Base-by-base conservation (phyloP, 2,329 filamentous ascomycete species). In the Chaetomiaceae sp. region DNA sequence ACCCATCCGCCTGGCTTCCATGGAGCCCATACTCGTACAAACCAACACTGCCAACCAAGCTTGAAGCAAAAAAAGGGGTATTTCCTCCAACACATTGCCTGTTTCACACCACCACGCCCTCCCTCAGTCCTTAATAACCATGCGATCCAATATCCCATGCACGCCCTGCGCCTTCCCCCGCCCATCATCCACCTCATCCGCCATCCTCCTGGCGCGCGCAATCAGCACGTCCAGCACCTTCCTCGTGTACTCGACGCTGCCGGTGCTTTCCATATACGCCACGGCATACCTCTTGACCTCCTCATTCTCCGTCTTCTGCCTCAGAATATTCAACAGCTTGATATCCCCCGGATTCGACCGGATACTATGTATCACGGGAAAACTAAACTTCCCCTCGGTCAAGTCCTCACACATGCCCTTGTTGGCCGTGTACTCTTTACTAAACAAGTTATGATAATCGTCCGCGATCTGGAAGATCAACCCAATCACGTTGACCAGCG, bases 381-480 rank as follows among this genome's bases (percentile, higher is more conserved):
- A 96, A 23, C 87, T 92, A 75, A 96, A 96, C 77, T 97, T 97
- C 59, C 92, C 92, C 74, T 97, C 94, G 1, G 91, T 96, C 63
- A 97, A 74, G 71, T 97, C 94, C 74, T 97, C 92, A 70, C 89
- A 95, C 62, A 96, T 81, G 46, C 92, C 94, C 75, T 97, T 97
- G 71, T 95, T 92, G 59, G 87, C 77, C 34, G 84, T 85, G 75
- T 96, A 96, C 65, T 84, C 78, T n/a, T 73, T 75, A 17, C 78
- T 82, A 27, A 79, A 81, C 39, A 99, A 83, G 69, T 97, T 97
- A 70, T 91, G 84, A 74, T 96, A 96, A 78, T 99, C 94, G 74
- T 92, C 89, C 63, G 88, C 83, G 72, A 95, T 94, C 71, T 95
- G 90, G 77, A 91, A 95, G 68, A 94, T 84, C 52, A 94, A 82